Evolutionary conservation across 176 grass and related monocot species (phyloP), one percentile per base, ranked within the genome.

Genomic region (Triticum dicoccoides): DNA sequence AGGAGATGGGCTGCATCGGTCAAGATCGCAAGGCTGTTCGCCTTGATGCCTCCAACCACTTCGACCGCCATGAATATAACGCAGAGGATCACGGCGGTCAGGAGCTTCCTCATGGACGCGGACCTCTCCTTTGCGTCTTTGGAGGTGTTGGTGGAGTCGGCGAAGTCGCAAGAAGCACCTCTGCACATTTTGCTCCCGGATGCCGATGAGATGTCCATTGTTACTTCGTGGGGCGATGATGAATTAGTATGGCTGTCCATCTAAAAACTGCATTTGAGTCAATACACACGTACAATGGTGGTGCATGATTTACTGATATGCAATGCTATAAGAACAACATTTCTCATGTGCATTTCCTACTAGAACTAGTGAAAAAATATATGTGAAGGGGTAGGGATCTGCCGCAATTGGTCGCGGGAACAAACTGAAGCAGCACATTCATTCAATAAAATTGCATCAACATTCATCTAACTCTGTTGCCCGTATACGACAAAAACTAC

Each of bases 1-100:
- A 98, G 97, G 52, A 98, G 90, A 86, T 98, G 97, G 15, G 97
- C 97, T 54, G 97, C 97, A 69, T 98, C 97, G 1, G 97, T 98
- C 49, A 98, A 73, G 42, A 98, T 98, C 42, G 97, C 97, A 76
- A 98, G 90, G 79, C 97, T 98, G 82, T 98, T 98, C 44, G 97
- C 93, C 90, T 92, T 92, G 76, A 98, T 94, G 32, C 97, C 97
- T 77, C 97, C 97, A 74, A 92, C 86, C 62, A 98, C 94, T 88
- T 98, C 97, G 0, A 98, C 92, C 2, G 88, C 54, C 94, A 98
- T 98, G 82, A 98, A 98, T 86, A 98, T 73, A 29, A 96, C 17
- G 12, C 97, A 98, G 49, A 98, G 97, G 54, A 91, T 83, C 5
- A 98, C 90, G 29, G 92, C 92, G n/a, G 91, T 90, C 2, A 94